Percentiles rank a stretch among this genome's conserved stretches.
Conservation (phyloP, 306 rosid species). For the Dalbergia oliveri region DNA sequence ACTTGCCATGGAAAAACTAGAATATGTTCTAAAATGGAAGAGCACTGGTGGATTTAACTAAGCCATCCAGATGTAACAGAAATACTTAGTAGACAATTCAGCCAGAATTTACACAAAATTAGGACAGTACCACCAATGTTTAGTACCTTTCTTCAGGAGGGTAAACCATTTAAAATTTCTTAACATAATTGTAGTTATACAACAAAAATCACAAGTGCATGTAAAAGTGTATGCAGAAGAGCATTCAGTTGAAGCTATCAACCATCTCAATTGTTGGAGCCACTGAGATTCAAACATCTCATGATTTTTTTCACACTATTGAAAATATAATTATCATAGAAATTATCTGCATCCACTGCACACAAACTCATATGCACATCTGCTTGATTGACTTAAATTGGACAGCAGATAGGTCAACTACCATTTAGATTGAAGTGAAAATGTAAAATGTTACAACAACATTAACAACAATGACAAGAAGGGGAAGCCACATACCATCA, state of each 20-base stretch:
- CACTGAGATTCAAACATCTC: slow-evolving; percentile 14
- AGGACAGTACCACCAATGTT: not conserved
- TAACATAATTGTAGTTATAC: not conserved
- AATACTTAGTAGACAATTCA: slow-evolving; percentile 2
- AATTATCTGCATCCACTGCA: not conserved
- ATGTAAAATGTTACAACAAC: not conserved
- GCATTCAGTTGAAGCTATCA: slow-evolving; percentile 5
- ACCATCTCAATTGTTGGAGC: slow-evolving; percentile 10
- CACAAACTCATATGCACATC: slow-evolving; percentile 19
- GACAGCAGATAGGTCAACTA: slow-evolving; percentile 11
- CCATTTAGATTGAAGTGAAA: slow-evolving; percentile 19
- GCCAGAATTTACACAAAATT: slow-evolving; percentile 15
- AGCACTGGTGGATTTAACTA: slow-evolving; percentile 9
- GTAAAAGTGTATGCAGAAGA: not conserved
- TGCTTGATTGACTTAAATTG: slow-evolving; percentile 34
- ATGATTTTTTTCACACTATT: slow-evolving; percentile 29
- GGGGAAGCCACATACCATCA: slow-evolving; percentile 75
- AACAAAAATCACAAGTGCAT: not conserved
- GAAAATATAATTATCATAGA: not conserved
- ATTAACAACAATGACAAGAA: not conserved
- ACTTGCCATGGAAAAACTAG: slow-evolving; percentile 24
- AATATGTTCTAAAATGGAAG: slow-evolving; percentile 34
- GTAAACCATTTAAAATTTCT: slow-evolving; percentile 11
- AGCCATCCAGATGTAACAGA: not conserved
- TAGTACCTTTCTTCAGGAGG: slow-evolving; percentile 10